Base-by-base conservation (phyloP, 1,139 yeast species). In the Pichia sp. region DNA sequence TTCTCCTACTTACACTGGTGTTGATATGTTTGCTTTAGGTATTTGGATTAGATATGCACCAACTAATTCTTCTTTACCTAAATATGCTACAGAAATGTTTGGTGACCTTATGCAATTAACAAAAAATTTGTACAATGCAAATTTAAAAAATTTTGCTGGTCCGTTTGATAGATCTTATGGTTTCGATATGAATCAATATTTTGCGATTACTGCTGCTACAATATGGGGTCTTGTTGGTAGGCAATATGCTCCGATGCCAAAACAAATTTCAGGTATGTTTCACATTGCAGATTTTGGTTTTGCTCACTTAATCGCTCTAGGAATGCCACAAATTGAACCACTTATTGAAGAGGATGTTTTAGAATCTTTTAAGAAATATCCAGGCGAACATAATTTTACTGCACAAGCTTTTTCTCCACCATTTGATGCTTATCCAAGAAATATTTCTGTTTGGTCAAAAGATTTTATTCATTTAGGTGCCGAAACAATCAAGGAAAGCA, bases 401-500 rank as follows among this genome's bases (percentile, higher is more conserved):
- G 24, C 11, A 30, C 43, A 40, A 35, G 43, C 39, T 22, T 35
- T 12, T 25, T 40, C 43, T 1, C 43, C 39, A 35, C 39, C 39
- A n/a, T 40, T 30, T 28, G 43, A 40, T 30, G 16, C 34, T 6
- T 40, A 40, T 30, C 39, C 43, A n/a, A 40, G 43, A 25, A 40
- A 40, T 26, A 40, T 40, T 30, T 20, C 27, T 30, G 30, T 40
- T 24, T 40, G 43, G 43, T 40, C 39, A 20, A 16, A 37, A 10
- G 43, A 40, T 23, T 35, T 29, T 10, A 40, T 40, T n/a, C 43
- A 40, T 20, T 30, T 40, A 9, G 43, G 43, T 40, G 43, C 43
- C 9, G 39, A 40, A 28, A 40, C 39, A 4, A 40, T 40, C 20
- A 35, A 9, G 35, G 43, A 40, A 30, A 26, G 29, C 23, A 20